Base-by-base conservation (phyloP, 2,329 filamentous ascomycete species). In the Tolypocladium endophyticum region DNA sequence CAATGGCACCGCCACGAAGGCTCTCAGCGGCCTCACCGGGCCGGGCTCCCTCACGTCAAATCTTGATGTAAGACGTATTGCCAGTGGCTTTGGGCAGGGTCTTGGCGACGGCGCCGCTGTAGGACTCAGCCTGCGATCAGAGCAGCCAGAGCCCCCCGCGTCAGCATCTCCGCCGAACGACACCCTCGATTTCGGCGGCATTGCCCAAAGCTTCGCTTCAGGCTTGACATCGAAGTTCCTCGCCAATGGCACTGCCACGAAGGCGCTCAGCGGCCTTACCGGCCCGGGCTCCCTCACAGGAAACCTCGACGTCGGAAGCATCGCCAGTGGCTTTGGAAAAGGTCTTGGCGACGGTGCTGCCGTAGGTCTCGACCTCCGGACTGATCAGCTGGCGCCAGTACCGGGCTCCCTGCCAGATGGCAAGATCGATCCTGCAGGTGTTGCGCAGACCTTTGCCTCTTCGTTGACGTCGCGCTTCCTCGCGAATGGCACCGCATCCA, bases 41-140 rank as follows among this genome's bases (percentile, higher is more conserved):
- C 45, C 45, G 1, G 45, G 45, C 14, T 50, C 45, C 25, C 45
- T 50, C 14, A 20, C 45, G 14, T 5, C 25, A 20, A 50, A 50
- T 6, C 14, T 50, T 7, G 45, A 50, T 25, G 6, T 50, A 9
- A 18, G 25, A 4, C 25, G 45, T 3, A 30, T 50, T 25, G 45
- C 45, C 14, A 50, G 45, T 20, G 45, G 45, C 14, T 50, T 50
- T 11, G 45, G 45, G 12, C 30, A 50, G 45, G 45, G 45, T 18
- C 56, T 71, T 0, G 69, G 69, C 2, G 57, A 50, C 7, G 45
- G 45, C 4, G 45, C 45, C 18, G 45, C 45, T 20, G 45, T 50
- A 1, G 45, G 45, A 3, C 45, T 50, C 3, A 50, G 45, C 8
- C 25, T 50, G 4, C 45, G 45, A 3, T 2, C 45, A 25, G 45